Evolutionary conservation across 345 rosid genomes (phyloP), one percentile per base, ranked within the genome.

Genomic region (Psidium friedrichsthalianum): DNA sequence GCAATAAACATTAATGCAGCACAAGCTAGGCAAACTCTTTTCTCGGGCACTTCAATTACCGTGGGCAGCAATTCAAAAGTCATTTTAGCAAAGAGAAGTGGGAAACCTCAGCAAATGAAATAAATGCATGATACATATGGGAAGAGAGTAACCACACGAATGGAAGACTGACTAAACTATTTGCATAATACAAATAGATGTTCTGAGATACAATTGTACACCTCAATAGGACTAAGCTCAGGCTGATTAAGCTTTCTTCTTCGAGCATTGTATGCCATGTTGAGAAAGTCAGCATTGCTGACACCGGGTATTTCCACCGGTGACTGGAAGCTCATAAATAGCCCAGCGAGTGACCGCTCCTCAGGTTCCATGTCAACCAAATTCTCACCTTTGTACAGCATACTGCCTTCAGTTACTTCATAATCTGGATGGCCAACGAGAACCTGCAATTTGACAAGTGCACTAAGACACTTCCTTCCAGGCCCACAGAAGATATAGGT

Each of bases 381-480:
- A 81, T 87, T 84, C 59, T 87, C 86, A 8, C 88, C 88, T 61
- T 84, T 87, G 89, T 96, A 98, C 44, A 92, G 87, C 83, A 93
- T 91, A 92, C 94, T 93, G 21, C 99, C 99, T 78, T 95, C 95
- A 0, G 98, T 96, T 85, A 98, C 98, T 88, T 95, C 97, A 88
- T 96, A 98, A 90, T 95, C 98, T 1, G 98, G 98, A 91, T 96
- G 99, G 56, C 98, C 99, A 82, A 94, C 98, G 86, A 97, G 98
- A 89, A 97, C 98, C 99, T 96, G 86, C 84, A 89, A 24, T 52
- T 40, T 22, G 9, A 52, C 53, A 82, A 15, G 29, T 53, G 54
- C 21, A 53, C 53, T 42, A 27, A 16, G 42, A 36, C 36, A 69
- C 52, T 69, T 36, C 13, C 52, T 69, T 36, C 13, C 47, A 69